Evolutionary conservation across 306 rosid species (phyloP), one percentile per base, ranked within the genome.

Genomic region (Quercus dentata): DNA sequence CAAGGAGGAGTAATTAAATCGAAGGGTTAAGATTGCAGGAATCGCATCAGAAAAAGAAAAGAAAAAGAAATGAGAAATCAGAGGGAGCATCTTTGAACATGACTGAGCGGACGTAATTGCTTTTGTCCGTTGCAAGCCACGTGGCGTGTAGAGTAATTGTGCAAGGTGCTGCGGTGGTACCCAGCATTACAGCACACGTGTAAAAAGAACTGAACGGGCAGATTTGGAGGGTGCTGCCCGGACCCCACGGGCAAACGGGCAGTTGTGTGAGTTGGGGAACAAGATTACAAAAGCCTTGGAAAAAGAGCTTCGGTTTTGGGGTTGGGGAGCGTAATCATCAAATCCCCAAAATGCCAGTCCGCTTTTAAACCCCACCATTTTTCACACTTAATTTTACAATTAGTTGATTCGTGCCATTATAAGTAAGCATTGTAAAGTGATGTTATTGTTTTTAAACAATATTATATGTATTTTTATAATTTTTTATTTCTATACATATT

Each of bases 121-220:
- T 12, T 61, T 74, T 56, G 87, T 79, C 67, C 54, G 20, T 20
- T 56, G 9, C 3, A 0, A 1, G 17, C 56, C 84, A 80, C 88
- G 87, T 85, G 92, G 86, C 83, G 35, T 12, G 2, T 0, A 18
- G 2, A 3, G 55, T 6, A 78, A 69, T 8, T 15, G 82, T 0
- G 25, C 8, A 19, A 69, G 20, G 73, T 11, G 80, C 64, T 44
- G 9, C 38, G 76, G 72, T 20, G 46, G 58, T 17, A 74, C 72
- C 82, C 23, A 75, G 84, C 49, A 44, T 30, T 41, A 8, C 9
- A 1, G 76, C 85, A 85, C 90, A 86, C 85, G 93, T 86, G 96
- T 87, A 71, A 68, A 19, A 51, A 44, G 68, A 68, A 52, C 27
- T 57, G 10, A 5, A 46, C 15, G 75, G 68, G 76, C 63, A 83